Percentiles rank a stretch among this genome's conserved stretches.
Evolutionary conservation across 306 rosid genomes (phyloP).

Genomic region (Geum urbanum): DNA sequence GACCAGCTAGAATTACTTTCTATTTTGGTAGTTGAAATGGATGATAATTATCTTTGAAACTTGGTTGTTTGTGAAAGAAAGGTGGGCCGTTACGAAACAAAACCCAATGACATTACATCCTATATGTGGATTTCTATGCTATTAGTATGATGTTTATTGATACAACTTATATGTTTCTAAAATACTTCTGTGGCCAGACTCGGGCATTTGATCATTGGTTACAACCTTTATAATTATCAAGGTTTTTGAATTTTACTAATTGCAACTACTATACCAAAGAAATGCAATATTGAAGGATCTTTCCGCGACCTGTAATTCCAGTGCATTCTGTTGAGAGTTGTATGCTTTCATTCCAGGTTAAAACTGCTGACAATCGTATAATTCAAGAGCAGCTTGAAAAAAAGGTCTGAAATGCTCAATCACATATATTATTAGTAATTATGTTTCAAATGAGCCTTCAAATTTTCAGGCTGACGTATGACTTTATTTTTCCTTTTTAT

Average conservation of each 20-base stretch:
- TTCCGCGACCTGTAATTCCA: conserved; percentile 13
- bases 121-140: not conserved
- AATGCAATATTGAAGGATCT: not conserved
- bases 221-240: not conserved
- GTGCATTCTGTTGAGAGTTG: conserved; percentile 15
- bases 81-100: not conserved
- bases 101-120: not conserved
- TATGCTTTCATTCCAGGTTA: conserved; percentile 55
- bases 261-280: not conserved
- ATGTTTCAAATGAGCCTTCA: conserved; percentile 5
- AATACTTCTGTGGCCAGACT: not conserved
- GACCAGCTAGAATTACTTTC: not conserved
- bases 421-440: not conserved
- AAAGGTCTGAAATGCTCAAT: conserved; percentile 49
- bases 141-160: not conserved
- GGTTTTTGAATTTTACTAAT: not conserved
- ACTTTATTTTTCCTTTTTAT: conserved; percentile 26
- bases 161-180: not conserved
- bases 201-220: not conserved
- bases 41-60: not conserved
- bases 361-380: conserved; percentile 86
- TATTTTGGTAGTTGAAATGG: not conserved
- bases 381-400: conserved; percentile 90
- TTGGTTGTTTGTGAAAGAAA: not conserved
- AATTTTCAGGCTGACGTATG: conserved; percentile 16